Conservation (phyloP, 345 rosid genomes). For the Camelina neglecta region DNA sequence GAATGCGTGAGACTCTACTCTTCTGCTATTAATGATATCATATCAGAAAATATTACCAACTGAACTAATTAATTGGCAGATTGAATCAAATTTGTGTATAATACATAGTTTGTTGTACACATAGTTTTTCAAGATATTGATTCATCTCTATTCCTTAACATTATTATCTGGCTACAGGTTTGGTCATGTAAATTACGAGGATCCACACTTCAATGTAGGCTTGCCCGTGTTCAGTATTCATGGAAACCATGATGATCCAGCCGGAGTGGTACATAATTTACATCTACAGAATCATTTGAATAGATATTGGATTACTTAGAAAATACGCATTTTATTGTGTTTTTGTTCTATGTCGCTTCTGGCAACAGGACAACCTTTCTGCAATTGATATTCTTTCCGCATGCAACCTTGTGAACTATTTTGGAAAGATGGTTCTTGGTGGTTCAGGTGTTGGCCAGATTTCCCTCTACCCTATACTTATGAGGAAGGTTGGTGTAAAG, state of each 20-base stretch:
- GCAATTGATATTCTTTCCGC: slow-evolving; percentile 95
- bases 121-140: slow-evolving; percentile 22
- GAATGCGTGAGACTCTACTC: slow-evolving; percentile 58
- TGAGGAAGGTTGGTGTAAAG: slow-evolving; percentile 69
- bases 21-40: slow-evolving; percentile 20
- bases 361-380: slow-evolving; percentile 94
- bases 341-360: slow-evolving; percentile 38
- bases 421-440: slow-evolving; percentile 98
- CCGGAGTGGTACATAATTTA: slow-evolving; percentile 84
- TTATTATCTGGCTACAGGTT: slow-evolving; percentile 58
- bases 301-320: background rate
- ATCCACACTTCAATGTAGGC: slow-evolving; percentile 97
- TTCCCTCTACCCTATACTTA: slow-evolving; percentile 83
- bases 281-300: slow-evolving; percentile 22
- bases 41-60: slow-evolving; percentile 16
- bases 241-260: slow-evolving; percentile 99
- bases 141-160: slow-evolving; percentile 23
- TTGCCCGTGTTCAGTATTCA: slow-evolving; percentile 96
- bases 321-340: slow-evolving; percentile 4
- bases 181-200: slow-evolving; percentile 99
- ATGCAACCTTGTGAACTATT: slow-evolving; percentile 95
- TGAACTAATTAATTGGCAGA: slow-evolving; percentile 6
- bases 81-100: slow-evolving; percentile 17
- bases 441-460: slow-evolving; percentile 99
- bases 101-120: slow-evolving; percentile 5